These are phyloP conservation scores for Colletotrichum gigasporum DNA, from an alignment of 2,329 filamentous ascomycete species.

Conservation along the genomic window DNA sequence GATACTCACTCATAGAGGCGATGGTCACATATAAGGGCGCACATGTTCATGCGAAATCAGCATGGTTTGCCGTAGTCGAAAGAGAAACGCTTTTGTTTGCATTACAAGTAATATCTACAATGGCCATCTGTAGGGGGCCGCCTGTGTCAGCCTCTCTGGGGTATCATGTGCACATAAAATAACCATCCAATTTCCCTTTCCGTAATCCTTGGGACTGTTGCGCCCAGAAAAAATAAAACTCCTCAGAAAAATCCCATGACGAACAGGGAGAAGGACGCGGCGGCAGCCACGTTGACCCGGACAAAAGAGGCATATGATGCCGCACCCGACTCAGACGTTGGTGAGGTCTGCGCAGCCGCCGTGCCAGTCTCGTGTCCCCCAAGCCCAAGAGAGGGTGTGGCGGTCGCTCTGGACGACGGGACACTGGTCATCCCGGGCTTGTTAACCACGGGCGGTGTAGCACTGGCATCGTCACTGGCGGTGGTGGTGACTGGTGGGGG, in stretches of 20 bases:
- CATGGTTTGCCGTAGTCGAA: neutral
- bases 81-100: constrained; percentile 29
- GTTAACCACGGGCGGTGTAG: constrained; percentile 17
- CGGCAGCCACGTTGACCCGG: constrained; percentile 10
- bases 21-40: no score
- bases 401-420: constrained; percentile 26
- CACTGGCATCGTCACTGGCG: neutral
- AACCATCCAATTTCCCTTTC: constrained; percentile 29
- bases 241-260: constrained; percentile 13
- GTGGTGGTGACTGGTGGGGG: constrained; percentile 33
- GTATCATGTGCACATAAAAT: constrained; percentile 39
- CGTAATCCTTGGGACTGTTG: constrained; percentile 9
- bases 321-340: constrained; percentile 11
- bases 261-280: constrained; percentile 15
- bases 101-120: constrained; percentile 29
- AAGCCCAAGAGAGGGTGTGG: constrained; percentile 39
- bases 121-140: constrained; percentile 22
- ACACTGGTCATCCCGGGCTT: constrained; percentile 11
- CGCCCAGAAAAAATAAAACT: constrained; percentile 2
- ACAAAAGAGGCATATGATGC: neutral
- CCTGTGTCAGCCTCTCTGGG: constrained; percentile 32
- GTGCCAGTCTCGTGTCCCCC: constrained; percentile 47
- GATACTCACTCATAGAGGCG: no score
- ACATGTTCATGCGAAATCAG: no score
- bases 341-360: constrained; percentile 29